phyloP scores from a whole-genome alignment of 2,329 filamentous ascomycete genomes.

The Penicillium digitatum region DNA sequence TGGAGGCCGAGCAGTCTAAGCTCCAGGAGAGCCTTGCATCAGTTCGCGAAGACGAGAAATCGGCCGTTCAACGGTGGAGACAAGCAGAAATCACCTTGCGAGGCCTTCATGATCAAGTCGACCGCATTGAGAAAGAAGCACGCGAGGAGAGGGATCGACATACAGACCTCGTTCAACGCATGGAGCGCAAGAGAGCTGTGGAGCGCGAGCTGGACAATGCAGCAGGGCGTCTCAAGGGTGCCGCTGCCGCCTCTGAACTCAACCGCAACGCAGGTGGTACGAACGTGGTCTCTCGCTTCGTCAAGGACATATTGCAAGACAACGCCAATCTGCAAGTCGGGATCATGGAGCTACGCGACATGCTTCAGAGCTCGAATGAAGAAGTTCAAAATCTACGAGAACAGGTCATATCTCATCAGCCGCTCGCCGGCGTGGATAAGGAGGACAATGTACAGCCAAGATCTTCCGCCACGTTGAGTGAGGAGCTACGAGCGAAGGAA shows the following conservation, averaged over 20 bases:
- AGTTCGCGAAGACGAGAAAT: slow-evolving; percentile 70
- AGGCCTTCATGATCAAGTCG: slow-evolving; percentile 80
- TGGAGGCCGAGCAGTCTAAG: slow-evolving; percentile 76
- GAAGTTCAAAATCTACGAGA: slow-evolving; percentile 85
- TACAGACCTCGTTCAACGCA: slow-evolving; percentile 71
- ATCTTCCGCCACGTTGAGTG: slow-evolving; percentile 57
- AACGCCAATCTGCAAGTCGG: slow-evolving; percentile 91
- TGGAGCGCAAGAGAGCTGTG: slow-evolving; percentile 77
- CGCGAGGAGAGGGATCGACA: slow-evolving; percentile 76
- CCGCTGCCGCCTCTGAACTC: slow-evolving; percentile 66
- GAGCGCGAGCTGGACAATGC: slow-evolving; percentile 78
- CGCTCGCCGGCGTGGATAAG: slow-evolving; percentile 45
- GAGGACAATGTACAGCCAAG: slow-evolving; percentile 25
- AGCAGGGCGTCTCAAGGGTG: slow-evolving; percentile 74
- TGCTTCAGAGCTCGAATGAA: slow-evolving; percentile 87
- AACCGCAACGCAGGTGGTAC: slow-evolving; percentile 57
- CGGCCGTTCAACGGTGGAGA: slow-evolving; percentile 77
- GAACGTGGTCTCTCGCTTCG: slow-evolving; percentile 87
- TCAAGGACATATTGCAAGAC: slow-evolving; percentile 90
- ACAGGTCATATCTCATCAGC: slow-evolving; percentile 75
- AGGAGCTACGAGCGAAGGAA: slow-evolving; percentile 62
- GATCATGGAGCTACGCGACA: slow-evolving; percentile 83
- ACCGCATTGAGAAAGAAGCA: slow-evolving; percentile 80
- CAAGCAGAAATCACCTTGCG: slow-evolving; percentile 75
- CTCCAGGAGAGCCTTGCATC: slow-evolving; percentile 64